Conservation (phyloP, 1,284 basidiomycete species). For the Cutaneotrichosporon mucoides region DNA sequence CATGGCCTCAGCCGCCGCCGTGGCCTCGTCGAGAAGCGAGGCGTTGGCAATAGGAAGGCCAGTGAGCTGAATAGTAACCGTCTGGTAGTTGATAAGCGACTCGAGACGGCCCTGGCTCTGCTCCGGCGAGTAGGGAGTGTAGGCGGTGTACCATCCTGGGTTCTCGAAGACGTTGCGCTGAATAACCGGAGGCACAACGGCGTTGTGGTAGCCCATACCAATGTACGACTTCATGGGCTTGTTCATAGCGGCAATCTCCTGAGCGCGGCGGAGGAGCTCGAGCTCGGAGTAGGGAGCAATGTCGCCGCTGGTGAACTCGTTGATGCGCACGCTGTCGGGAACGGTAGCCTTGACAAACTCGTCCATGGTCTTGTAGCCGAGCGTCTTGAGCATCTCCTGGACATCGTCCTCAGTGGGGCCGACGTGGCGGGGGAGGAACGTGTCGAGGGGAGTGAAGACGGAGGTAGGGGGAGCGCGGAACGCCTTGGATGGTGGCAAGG, state of each 20-base stretch:
- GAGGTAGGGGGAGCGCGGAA: slow-evolving; percentile 37
- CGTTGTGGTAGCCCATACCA: slow-evolving; percentile 96
- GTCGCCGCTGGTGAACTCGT: slow-evolving; percentile 51
- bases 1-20: slow-evolving; percentile 81
- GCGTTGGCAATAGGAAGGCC: slow-evolving; percentile 93
- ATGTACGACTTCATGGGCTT: slow-evolving; percentile 86
- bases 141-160: slow-evolving; percentile 97
- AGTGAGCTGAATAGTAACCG: slow-evolving; percentile 92
- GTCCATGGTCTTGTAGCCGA: slow-evolving; percentile 83
- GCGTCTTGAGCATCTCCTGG: slow-evolving; percentile 67
- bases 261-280: slow-evolving; percentile 72
- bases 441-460: slow-evolving; percentile 76
- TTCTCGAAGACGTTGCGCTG: slow-evolving; percentile 94
- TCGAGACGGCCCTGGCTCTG: slow-evolving; percentile 70
- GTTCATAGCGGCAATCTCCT: slow-evolving; percentile 72
- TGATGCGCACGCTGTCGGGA: slow-evolving; percentile 70
- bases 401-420: slow-evolving; percentile 77
- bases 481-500: slow-evolving; percentile 34
- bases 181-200: slow-evolving; percentile 88
- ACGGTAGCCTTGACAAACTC: slow-evolving; percentile 77
- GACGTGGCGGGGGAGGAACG: slow-evolving; percentile 80
- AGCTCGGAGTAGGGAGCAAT: slow-evolving; percentile 80
- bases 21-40: slow-evolving; percentile 85
- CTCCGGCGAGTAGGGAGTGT: slow-evolving; percentile 66
- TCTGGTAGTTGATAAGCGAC: slow-evolving; percentile 95